phyloP scores from a whole-genome alignment of 345 rosid genomes.

The Pistacia vera region DNA sequence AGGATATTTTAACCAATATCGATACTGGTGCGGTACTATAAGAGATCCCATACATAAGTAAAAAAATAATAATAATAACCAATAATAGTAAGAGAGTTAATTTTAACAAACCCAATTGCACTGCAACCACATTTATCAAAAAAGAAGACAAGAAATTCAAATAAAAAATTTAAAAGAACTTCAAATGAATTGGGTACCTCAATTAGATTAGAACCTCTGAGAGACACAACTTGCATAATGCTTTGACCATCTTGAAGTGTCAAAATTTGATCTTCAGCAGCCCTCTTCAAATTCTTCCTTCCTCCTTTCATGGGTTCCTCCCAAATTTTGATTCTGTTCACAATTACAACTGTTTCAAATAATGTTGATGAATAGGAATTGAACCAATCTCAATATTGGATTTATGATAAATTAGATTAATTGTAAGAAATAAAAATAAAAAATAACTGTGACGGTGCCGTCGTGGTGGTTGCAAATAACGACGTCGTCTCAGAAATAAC shows the following conservation, averaged over 20 bases:
- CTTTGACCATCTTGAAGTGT: conserved; percentile 66
- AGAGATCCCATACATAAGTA: not conserved
- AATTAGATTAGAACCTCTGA: conserved; percentile 86
- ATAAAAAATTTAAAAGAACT: too few relatives aligned
- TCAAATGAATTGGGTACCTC: conserved; percentile 44
- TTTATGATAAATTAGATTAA: too few relatives aligned
- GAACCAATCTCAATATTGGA: too few relatives aligned
- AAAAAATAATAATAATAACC: not conserved
- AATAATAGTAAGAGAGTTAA: not conserved
- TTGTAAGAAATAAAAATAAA: too few relatives aligned
- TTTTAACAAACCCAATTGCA: not conserved
- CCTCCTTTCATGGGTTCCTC: conserved; percentile 65
- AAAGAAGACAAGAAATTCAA: not conserved
- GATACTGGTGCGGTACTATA: too few relatives aligned
- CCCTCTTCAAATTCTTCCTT: conserved; percentile 85
- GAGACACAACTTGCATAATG: conserved; percentile 77
- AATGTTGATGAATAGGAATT: too few relatives aligned
- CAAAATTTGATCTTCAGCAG: conserved; percentile 54
- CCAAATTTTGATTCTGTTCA: not conserved
- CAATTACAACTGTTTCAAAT: not conserved
- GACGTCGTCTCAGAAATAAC: too few relatives aligned
- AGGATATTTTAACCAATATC: too few relatives aligned
- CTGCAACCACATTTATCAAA: not conserved
- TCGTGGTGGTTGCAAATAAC: too few relatives aligned
- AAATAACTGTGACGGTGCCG: too few relatives aligned